Conservation (phyloP, 805 yeast species). For the Candida dendrica region DNA sequence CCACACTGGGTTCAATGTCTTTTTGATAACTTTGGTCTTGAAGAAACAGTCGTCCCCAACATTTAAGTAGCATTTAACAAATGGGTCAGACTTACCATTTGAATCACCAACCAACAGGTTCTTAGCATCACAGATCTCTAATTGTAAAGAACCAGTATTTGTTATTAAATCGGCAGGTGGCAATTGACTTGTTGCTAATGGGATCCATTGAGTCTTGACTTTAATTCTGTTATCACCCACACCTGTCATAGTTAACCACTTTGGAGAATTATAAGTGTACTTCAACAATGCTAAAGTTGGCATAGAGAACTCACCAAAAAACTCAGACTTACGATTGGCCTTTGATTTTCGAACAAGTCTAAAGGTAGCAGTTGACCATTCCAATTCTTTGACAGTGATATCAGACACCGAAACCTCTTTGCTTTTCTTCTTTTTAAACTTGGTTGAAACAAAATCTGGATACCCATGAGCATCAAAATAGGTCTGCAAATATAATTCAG, state of each 20-base stretch:
- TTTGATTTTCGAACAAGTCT: conserved; percentile 51
- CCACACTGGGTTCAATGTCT: conserved; percentile 84
- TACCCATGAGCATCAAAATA: conserved; percentile 72
- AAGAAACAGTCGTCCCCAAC: conserved; percentile 48
- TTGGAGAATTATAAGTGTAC: conserved; percentile 58
- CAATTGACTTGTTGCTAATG: conserved; percentile 50
- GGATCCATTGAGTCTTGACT: conserved; percentile 74
- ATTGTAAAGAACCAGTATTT: conserved; percentile 63
- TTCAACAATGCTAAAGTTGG: conserved; percentile 62
- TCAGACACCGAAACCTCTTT: conserved; percentile 57
- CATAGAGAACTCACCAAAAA: conserved; percentile 54
- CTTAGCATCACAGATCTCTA: conserved; percentile 57
- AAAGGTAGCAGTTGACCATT: conserved; percentile 59
- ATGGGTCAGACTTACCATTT: conserved; percentile 93
- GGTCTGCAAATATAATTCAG: conserved; percentile 62
- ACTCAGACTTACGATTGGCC: conserved; percentile 47
- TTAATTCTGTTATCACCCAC: conserved; percentile 44
- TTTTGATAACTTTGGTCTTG: conserved; percentile 77
- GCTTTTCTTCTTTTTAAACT: conserved; percentile 28
- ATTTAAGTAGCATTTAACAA: conserved; percentile 60
- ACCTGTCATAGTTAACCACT: conserved; percentile 48
- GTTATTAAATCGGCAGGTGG: conserved; percentile 74
- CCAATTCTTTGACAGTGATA: conserved; percentile 68
- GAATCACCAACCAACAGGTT: conserved; percentile 77
- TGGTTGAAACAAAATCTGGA: conserved; percentile 51